phyloP scores from a whole-genome alignment of 2,329 filamentous ascomycete species.

The Cryphonectria japonica region DNA sequence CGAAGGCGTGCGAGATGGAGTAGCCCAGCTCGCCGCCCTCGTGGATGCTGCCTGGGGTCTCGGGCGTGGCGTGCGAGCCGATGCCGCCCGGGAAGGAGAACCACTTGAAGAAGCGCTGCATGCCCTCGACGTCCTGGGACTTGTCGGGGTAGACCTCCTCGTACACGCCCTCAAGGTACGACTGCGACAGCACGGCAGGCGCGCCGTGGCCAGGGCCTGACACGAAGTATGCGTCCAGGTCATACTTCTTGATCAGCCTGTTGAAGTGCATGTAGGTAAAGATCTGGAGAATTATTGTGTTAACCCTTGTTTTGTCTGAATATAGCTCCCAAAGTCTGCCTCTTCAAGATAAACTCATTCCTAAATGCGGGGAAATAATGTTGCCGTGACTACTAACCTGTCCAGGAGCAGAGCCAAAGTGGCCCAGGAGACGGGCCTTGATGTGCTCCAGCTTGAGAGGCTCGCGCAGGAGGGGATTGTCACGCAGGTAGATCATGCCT shows the following conservation, averaged over 20 bases:
- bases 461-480: slow-evolving; percentile 73
- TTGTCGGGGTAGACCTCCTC: slow-evolving; percentile 78
- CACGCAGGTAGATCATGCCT: slow-evolving; percentile 79
- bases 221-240: slow-evolving; percentile 72
- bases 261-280: slow-evolving; percentile 86
- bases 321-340: too few relatives aligned
- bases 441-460: slow-evolving; percentile 71
- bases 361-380: too few relatives aligned
- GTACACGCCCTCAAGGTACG: slow-evolving; percentile 78
- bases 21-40: slow-evolving; percentile 85
- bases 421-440: slow-evolving; percentile 74
- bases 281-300: slow-evolving; percentile 41
- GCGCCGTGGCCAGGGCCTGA: slow-evolving; percentile 80
- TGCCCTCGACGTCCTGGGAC: slow-evolving; percentile 67
- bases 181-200: slow-evolving; percentile 74
- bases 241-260: slow-evolving; percentile 79
- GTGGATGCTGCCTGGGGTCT: slow-evolving; percentile 77
- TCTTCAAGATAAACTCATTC: too few relatives aligned
- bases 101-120: slow-evolving; percentile 79
- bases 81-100: slow-evolving; percentile 83
- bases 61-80: slow-evolving; percentile 76
- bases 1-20: slow-evolving; percentile 78
- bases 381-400: slow-evolving; percentile 46
- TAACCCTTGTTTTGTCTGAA: background rate
- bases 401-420: slow-evolving; percentile 80